A percentile compares a stretch with the other conserved stretches of the same genome.
Evolutionary conservation across 163 green algal genomes (phyloP).

Genomic region (Prototheca wickerhamii): DNA sequence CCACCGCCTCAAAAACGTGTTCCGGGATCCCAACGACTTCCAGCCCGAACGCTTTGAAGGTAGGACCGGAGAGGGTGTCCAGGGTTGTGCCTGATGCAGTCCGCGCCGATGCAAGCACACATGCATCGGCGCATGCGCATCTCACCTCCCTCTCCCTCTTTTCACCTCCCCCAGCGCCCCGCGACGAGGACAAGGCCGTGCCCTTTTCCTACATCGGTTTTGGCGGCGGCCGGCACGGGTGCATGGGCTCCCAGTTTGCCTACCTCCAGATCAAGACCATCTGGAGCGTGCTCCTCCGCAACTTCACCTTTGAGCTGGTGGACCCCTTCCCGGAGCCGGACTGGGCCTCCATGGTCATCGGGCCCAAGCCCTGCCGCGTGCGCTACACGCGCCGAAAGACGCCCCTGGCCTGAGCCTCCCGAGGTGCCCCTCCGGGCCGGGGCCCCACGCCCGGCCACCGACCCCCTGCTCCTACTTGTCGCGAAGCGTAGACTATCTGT

Average conservation of each 20-base stretch:
- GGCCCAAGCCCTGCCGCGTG: conserved; percentile 80
- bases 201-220: conserved; percentile 92
- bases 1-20: conserved; percentile 72
- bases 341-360: conserved; percentile 94
- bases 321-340: conserved; percentile 84
- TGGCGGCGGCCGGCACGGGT: conserved; percentile 89
- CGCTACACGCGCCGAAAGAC: conserved; percentile 73
- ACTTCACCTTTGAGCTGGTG: conserved; percentile 96
- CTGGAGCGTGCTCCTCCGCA: conserved; percentile 83
- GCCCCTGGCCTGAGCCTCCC: too few species aligned
- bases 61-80: too few species aligned
- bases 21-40: conserved; percentile 64
- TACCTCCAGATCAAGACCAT: conserved; percentile 96
- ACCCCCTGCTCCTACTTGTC: too few species aligned
- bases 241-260: conserved; percentile 95
- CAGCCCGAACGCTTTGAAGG: conserved; percentile 74
- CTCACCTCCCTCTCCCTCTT: neutral
- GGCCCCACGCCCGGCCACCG: too few species aligned
- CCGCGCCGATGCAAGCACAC: neutral
- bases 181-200: conserved; percentile 82
- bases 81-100: neutral
- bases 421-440: too few species aligned
- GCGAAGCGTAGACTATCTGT: too few species aligned
- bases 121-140: neutral
- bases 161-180: conserved; percentile 17